Evolutionary conservation across 495 filamentous ascomycete genomes (phyloP).

Genomic region (Aspergillus funiculosus): DNA sequence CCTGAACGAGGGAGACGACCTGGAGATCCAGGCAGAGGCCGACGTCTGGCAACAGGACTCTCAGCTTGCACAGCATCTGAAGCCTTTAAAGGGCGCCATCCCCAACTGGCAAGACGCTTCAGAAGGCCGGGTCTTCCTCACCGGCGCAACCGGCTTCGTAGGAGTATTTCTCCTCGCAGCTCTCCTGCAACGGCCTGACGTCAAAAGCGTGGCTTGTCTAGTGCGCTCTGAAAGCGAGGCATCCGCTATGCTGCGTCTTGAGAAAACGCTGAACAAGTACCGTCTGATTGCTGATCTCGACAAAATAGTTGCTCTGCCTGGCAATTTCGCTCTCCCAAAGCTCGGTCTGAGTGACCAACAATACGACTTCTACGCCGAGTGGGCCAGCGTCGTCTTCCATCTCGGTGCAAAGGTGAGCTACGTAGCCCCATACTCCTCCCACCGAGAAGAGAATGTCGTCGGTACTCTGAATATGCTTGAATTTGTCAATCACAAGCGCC

Average conservation of each 20-base stretch:
- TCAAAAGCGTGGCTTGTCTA: constrained; percentile 14
- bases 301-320: constrained; percentile 11
- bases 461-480: constrained; percentile 7
- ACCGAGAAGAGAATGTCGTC: constrained; percentile 13
- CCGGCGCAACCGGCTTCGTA: constrained; percentile 13
- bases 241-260: background rate
- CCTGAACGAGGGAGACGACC: background rate
- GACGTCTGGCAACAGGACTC: background rate
- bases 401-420: constrained; percentile 15
- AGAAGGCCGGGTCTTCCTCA: constrained; percentile 14
- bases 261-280: background rate
- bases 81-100: background rate
- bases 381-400: constrained; percentile 19
- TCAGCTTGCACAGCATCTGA: background rate
- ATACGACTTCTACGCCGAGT: constrained; percentile 6
- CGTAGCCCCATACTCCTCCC: constrained; percentile 13
- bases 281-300: background rate
- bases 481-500: constrained; percentile 8
- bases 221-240: background rate
- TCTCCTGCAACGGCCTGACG: constrained; percentile 3
- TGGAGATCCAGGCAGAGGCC: background rate
- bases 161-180: constrained; percentile 6
- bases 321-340: background rate
- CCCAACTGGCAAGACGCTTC: constrained; percentile 2
- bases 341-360: constrained; percentile 7